Percentiles rank a stretch among this genome's conserved stretches.
These are phyloP conservation scores for Ophiostoma novo-ulmi DNA, from an alignment of 2,329 filamentous ascomycete genomes.

Conservation along the genomic window DNA sequence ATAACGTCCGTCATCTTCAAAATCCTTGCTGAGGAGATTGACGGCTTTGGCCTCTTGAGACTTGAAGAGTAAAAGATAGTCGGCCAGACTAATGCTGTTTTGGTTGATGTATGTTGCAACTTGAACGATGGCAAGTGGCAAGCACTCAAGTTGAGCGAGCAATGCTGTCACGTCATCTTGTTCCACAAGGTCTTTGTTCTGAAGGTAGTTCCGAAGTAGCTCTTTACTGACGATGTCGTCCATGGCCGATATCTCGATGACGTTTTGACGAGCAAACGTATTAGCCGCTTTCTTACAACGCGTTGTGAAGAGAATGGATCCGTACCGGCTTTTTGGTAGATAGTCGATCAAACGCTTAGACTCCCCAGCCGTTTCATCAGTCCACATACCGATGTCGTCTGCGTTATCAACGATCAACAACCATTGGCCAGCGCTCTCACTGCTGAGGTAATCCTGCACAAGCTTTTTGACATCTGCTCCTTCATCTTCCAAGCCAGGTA, in stretches of 20 bases:
- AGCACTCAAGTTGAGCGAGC: not conserved
- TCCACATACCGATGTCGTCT: not conserved
- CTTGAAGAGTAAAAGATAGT: not conserved
- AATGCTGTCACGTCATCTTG: not conserved
- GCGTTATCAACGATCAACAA: not conserved
- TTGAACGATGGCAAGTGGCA: not conserved
- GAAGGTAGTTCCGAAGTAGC: not conserved
- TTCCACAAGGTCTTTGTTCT: not conserved
- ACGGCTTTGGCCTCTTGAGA: not conserved
- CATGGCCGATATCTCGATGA: not conserved
- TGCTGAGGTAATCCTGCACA: not conserved
- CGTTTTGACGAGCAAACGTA: not conserved
- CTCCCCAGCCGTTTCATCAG: not conserved
- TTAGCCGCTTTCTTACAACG: not conserved
- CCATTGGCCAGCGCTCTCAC: not conserved
- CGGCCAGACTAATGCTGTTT: not conserved
- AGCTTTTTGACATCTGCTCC: not conserved
- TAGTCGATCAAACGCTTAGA: not conserved
- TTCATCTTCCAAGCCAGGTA: not conserved
- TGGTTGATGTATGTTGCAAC: slow-evolving; percentile 4
- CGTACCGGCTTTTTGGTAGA: not conserved
- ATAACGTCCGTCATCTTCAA: slow-evolving; percentile 23
- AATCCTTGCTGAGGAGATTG: slow-evolving; percentile 19
- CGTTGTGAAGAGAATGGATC: not conserved
- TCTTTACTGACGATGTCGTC: not conserved